These are phyloP conservation scores for Paramecium primaurelia DNA, from an alignment of 73 alveolate genomes.

Conservation along the genomic window DNA sequence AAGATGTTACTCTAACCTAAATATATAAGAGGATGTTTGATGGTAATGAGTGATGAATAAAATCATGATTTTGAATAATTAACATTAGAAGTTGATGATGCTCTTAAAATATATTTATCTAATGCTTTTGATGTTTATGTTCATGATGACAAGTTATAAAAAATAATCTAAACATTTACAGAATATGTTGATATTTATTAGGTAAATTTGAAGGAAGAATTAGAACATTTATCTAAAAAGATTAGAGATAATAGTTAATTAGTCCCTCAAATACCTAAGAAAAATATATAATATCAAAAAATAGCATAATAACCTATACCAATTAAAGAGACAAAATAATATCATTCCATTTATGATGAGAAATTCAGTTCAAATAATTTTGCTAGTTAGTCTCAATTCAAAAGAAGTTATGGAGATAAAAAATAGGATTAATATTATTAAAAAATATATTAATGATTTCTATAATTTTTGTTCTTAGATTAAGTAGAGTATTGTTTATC, in stretches of 20 bases:
- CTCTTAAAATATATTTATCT: neutral
- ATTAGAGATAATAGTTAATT: neutral
- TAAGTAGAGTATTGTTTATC: neutral
- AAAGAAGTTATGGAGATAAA: neutral
- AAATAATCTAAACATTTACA: neutral
- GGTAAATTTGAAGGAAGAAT: neutral
- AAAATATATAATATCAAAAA: neutral
- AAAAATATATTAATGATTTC: neutral
- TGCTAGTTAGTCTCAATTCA: neutral
- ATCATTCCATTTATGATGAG: neutral
- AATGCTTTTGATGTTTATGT: neutral
- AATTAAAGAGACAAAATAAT: neutral
- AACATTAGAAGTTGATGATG: slow-evolving; percentile 3
- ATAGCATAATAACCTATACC: neutral
- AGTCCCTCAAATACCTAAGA: neutral
- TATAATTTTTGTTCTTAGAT: neutral
- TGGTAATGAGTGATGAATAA: neutral
- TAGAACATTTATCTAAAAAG: neutral
- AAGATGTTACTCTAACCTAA: neutral
- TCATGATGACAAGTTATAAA: neutral
- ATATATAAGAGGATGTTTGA: neutral
- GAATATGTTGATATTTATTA: slow-evolving; percentile 3
- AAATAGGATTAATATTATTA: neutral
- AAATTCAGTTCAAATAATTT: neutral
- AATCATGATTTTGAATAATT: slow-evolving; percentile 25